Percentiles rank a stretch among this genome's conserved stretches.
phyloP scores from a whole-genome alignment of 768 basidiomycete genomes.

The Tricholoma terreum region DNA sequence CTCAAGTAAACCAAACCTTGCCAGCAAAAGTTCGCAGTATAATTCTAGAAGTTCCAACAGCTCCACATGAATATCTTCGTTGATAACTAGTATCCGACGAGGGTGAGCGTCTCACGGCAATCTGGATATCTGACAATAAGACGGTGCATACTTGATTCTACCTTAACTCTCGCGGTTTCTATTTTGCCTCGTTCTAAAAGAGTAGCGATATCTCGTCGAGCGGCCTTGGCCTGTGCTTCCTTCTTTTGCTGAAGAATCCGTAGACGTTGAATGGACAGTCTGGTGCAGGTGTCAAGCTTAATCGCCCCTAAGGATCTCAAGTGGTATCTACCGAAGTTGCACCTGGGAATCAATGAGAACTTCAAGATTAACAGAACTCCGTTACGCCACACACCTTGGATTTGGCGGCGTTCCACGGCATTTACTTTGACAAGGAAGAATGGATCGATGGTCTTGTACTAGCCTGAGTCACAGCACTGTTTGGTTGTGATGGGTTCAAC shows the following conservation, averaged over 20 bases:
- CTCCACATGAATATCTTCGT: constrained; percentile 83
- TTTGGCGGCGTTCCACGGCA: constrained; percentile 20
- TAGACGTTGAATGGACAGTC: constrained; percentile 81
- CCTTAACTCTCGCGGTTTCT: constrained; percentile 83
- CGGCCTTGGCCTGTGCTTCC: constrained; percentile 68
- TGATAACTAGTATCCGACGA: constrained; percentile 54
- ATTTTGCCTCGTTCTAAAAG: constrained; percentile 75
- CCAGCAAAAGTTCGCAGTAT: constrained; percentile 90
- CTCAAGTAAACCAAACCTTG: constrained; percentile 90
- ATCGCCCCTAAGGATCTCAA: background rate
- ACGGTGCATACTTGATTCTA: constrained; percentile 67
- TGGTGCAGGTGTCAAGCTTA: constrained; percentile 24
- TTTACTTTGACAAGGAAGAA: background rate
- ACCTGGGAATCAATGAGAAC: constrained; percentile 5
- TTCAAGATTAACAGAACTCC: background rate
- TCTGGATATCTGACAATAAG: constrained; percentile 2
- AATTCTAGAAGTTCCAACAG: constrained; percentile 90
- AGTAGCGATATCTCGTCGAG: constrained; percentile 78
- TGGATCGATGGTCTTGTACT: too few species aligned
- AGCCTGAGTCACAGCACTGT: too few species aligned
- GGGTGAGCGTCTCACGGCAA: background rate
- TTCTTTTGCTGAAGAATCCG: constrained; percentile 91
- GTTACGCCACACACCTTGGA: constrained; percentile 12
- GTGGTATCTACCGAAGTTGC: constrained; percentile 18
- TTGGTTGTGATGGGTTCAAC: too few species aligned